Base-by-base conservation (phyloP, 306 rosid genomes). In the Alnus glutinosa region DNA sequence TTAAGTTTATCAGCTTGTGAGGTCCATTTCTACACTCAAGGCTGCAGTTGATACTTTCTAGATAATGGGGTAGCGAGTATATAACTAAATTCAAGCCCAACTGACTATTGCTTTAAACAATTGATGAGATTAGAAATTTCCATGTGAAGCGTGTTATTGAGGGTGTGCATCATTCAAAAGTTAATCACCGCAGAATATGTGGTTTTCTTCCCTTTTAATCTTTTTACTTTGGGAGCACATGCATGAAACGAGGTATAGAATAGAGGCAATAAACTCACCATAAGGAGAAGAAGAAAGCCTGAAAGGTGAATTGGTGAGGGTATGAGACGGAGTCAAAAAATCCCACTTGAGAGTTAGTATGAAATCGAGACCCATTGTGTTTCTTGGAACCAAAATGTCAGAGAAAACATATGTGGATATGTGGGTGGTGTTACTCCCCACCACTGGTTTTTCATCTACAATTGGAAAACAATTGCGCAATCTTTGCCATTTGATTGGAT, bases 291-390 rank as follows among this genome's bases (percentile, higher is more conserved):
- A 83, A 48, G 93, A 88, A 70, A 83, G 66, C 75, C 66, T 80
- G 86, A 86, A n/a, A 15, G 89, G 76, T 18, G 95, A 86, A 66
- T 9, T 71, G 48, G 80, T 11, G 80, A 80, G 86, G 75, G 84
- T 79, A 61, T 82, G 89, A 77, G 89, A 75, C 70, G 81, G 91
- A 83, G 88, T 11, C 15, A 86, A 90, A 37, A 84, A 75, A 62
- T 71, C 81, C 69, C 78, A 83, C 79, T 86, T 88, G 78, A 90
- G 83, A 77, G 84, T 89, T 9, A 91, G 85, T 78, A 89, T 83
- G 77, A 90, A 90, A 86, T 84, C 83, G 75, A 90, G 71, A 79
- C 89, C 97, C 98, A 94, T 94, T 16, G 49, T 75, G 83, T 78
- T 66, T 18, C 11, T 49, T 7, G 83, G 44, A 77, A 44, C 75